phyloP scores from a whole-genome alignment of 2,329 filamentous ascomycete species.

The Biscogniauxia sp. region DNA sequence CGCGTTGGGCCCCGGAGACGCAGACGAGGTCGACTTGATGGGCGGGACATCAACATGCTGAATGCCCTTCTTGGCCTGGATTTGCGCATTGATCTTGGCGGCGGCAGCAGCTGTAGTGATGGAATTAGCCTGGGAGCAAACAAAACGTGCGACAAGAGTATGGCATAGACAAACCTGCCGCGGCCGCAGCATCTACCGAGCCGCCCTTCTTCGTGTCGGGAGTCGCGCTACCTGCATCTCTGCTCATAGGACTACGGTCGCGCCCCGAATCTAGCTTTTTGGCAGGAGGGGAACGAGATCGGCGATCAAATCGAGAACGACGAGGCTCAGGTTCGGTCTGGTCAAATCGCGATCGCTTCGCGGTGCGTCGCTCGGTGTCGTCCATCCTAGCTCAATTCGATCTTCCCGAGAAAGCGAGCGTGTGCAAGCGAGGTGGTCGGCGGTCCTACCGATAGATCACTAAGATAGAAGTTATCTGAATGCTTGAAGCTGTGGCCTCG shows the following conservation, averaged over 20 bases:
- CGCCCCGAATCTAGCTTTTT: slow-evolving; percentile 67
- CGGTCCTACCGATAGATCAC: background rate
- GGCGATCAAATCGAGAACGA: slow-evolving; percentile 81
- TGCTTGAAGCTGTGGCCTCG: background rate
- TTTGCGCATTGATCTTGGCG: slow-evolving; percentile 78
- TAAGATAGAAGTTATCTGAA: background rate
- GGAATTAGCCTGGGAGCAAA: slow-evolving; percentile 25
- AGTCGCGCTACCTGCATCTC: slow-evolving; percentile 38
- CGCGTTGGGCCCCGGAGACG: slow-evolving; percentile 39
- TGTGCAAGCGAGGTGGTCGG: background rate
- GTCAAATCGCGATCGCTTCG: slow-evolving; percentile 91
- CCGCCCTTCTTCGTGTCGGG: slow-evolving; percentile 45
- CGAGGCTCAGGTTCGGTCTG: slow-evolving; percentile 81
- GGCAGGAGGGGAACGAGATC: slow-evolving; percentile 77
- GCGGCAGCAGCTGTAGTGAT: slow-evolving; percentile 71
- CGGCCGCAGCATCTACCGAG: slow-evolving; percentile 67
- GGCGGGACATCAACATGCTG: slow-evolving; percentile 89
- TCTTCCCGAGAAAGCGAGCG: background rate
- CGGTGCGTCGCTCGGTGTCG: slow-evolving; percentile 68
- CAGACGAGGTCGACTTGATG: slow-evolving; percentile 59
- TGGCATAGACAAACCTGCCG: slow-evolving; percentile 60
- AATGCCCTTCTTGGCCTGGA: slow-evolving; percentile 83
- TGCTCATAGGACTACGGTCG: slow-evolving; percentile 74
- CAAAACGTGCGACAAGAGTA: slow-evolving; percentile 1
- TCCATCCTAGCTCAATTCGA: slow-evolving; percentile 55